These are phyloP conservation scores for Alternaria triticimaculans DNA, from an alignment of 2,329 filamentous ascomycete genomes.

Conservation along the genomic window DNA sequence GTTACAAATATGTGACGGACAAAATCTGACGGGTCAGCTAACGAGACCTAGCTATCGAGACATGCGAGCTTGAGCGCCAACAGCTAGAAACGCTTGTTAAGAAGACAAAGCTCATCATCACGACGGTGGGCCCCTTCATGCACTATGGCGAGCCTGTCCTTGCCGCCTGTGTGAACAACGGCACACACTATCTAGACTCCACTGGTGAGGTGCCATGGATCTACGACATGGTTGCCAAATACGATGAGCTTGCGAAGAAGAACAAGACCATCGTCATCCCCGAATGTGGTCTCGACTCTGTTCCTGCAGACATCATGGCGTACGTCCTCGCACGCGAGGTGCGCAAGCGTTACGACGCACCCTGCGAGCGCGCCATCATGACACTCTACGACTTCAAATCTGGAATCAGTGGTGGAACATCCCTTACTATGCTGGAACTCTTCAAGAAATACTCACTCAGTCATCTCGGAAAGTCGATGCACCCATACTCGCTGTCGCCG, in stretches of 20 bases:
- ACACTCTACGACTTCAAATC: constrained; percentile 61
- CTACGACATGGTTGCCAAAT: constrained; percentile 66
- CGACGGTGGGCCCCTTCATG: constrained; percentile 68
- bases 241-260: constrained; percentile 64
- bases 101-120: constrained; percentile 66
- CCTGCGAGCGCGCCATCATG: constrained; percentile 59
- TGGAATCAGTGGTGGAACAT: constrained; percentile 61
- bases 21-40: background rate
- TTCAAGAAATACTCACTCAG: constrained; percentile 56
- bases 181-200: constrained; percentile 72
- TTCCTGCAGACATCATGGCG: constrained; percentile 65
- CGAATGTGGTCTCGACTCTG: constrained; percentile 66
- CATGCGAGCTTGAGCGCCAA: constrained; percentile 52
- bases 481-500: constrained; percentile 60
- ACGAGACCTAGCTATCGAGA: constrained; percentile 47
- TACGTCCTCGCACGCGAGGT: constrained; percentile 61
- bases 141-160: constrained; percentile 69
- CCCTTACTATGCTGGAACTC: constrained; percentile 69
- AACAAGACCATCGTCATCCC: constrained; percentile 68
- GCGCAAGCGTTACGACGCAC: constrained; percentile 58
- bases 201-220: constrained; percentile 72
- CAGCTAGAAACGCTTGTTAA: constrained; percentile 60
- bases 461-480: constrained; percentile 56
- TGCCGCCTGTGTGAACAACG: constrained; percentile 67
- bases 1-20: background rate